Evolutionary conservation across 176 grass and related monocot species (phyloP).

Genomic region (Carex pumila): DNA sequence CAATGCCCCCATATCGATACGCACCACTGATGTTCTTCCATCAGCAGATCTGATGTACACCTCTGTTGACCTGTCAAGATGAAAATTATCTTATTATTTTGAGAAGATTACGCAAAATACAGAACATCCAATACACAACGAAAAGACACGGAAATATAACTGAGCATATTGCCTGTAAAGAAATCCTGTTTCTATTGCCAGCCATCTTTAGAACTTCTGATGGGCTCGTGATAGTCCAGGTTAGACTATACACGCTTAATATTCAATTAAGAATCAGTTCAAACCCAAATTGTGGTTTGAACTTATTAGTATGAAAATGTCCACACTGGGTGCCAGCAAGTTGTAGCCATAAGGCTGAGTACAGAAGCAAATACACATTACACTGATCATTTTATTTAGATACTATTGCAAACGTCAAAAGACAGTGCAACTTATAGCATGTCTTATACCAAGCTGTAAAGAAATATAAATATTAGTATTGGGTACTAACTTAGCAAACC

Average conservation of each 20-base stretch:
- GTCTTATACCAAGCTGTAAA: background rate
- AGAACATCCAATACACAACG: background rate
- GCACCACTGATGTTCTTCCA: conserved; percentile 36
- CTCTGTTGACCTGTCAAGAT: conserved; percentile 57
- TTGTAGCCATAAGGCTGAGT: background rate
- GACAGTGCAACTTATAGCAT: background rate
- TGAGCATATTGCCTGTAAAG: background rate
- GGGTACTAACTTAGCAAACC: conserved; percentile 68
- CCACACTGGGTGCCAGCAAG: background rate
- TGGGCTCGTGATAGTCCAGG: background rate
- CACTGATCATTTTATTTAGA: background rate
- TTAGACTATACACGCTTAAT: background rate
- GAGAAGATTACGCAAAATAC: background rate
- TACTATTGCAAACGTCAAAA: background rate
- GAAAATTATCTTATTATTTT: background rate
- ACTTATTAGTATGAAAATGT: background rate
- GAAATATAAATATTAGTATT: conserved; percentile 17
- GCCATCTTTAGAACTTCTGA: background rate
- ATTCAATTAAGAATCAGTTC: background rate
- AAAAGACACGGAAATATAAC: background rate
- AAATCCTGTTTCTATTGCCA: background rate
- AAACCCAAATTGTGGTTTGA: background rate
- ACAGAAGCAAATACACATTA: background rate
- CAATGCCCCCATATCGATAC: conserved; percentile 59
- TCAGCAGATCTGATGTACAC: conserved; percentile 46